Evolutionary conservation across 371 early-diverging fungal genomes (phyloP).

Genomic region (Ecytonucleospora hepatopenaei): DNA sequence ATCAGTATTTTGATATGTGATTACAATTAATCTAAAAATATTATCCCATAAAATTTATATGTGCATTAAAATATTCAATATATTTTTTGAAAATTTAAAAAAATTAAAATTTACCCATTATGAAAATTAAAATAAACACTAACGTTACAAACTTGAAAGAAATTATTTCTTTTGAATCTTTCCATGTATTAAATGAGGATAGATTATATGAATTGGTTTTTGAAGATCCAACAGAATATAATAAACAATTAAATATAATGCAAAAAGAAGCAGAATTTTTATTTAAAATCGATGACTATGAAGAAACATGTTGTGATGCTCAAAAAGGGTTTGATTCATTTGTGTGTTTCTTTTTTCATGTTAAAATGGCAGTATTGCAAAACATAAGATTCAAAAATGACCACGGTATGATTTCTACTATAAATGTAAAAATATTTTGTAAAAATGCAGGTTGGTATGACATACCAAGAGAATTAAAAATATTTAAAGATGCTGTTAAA

Average conservation of each 20-base stretch:
- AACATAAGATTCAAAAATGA: background rate
- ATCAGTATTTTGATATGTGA: background rate
- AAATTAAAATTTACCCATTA: too few species aligned
- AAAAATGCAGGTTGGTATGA: background rate
- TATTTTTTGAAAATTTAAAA: too few species aligned
- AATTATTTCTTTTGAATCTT: background rate
- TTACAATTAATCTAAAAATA: too few species aligned
- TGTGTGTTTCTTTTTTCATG: background rate
- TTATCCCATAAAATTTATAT: too few species aligned
- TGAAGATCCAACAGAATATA: too few species aligned
- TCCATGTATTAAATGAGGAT: constrained; percentile 4
- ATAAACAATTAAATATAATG: too few species aligned
- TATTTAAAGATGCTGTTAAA: background rate
- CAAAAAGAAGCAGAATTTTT: too few species aligned
- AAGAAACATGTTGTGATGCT: background rate
- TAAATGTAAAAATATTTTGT: background rate
- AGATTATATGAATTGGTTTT: constrained; percentile 47
- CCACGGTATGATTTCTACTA: background rate
- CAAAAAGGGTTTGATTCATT: background rate
- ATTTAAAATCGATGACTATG: too few species aligned
- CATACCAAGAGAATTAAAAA: background rate
- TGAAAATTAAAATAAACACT: background rate
- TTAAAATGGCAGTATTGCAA: background rate
- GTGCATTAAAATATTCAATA: too few species aligned
- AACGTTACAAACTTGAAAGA: background rate